A percentile compares a stretch with the other conserved stretches of the same genome.
These are phyloP conservation scores for Dendrobium chrysotoxum DNA, from an alignment of 106 monocot genomes.

Conservation along the genomic window DNA sequence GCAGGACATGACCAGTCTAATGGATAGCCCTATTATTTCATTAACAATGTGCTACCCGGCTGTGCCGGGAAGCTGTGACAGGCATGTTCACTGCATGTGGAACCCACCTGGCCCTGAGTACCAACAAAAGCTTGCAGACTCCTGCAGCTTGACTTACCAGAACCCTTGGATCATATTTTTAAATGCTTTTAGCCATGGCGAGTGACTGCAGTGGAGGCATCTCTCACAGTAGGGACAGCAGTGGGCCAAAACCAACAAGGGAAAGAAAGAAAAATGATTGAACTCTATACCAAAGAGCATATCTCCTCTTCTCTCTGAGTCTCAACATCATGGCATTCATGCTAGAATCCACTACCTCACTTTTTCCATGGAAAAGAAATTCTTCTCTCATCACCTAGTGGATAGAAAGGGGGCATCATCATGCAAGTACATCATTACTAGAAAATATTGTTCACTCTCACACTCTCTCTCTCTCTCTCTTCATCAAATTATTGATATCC, in stretches of 20 bases:
- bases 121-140: not conserved
- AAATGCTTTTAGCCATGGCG: not conserved
- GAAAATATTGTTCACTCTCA: not conserved
- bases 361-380: slow-evolving; percentile 1
- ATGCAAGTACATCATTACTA: not conserved
- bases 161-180: not conserved
- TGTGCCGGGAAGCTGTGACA: not conserved
- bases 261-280: not conserved
- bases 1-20: not conserved
- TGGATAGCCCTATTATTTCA: not conserved
- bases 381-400: not conserved
- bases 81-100: not conserved
- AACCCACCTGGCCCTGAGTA: not conserved
- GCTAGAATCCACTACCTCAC: not conserved
- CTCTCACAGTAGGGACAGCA: not conserved
- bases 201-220: not conserved
- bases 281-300: not conserved
- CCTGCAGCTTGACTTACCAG: not conserved
- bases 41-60: not conserved
- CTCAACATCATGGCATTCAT: not conserved
- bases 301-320: not conserved
- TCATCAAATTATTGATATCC: not conserved
- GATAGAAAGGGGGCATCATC: not conserved
- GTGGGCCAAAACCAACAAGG: not conserved
- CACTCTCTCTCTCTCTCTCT: too few species aligned